These are phyloP conservation scores for Byssochlamys sp. DNA, from an alignment of 2,329 filamentous ascomycete genomes.

Conservation along the genomic window DNA sequence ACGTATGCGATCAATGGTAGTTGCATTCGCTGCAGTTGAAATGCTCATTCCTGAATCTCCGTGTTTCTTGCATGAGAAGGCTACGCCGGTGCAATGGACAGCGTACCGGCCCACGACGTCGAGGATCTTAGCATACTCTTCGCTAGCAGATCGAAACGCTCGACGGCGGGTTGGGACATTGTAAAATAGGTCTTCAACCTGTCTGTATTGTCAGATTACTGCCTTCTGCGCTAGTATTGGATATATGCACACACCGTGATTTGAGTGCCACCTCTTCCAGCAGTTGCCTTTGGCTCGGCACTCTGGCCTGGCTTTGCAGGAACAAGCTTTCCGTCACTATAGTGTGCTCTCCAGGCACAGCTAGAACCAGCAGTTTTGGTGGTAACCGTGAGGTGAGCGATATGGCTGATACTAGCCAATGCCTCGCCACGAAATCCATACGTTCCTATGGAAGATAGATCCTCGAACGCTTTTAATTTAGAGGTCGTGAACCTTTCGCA, in stretches of 20 bases:
- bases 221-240: not conserved
- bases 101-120: constrained; percentile 90
- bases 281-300: constrained; percentile 74
- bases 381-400: constrained; percentile 88
- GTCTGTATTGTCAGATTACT: constrained; percentile 1
- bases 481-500: constrained; percentile 96
- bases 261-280: constrained; percentile 81
- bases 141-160: constrained; percentile 81
- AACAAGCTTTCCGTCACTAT: constrained; percentile 69
- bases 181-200: constrained; percentile 92
- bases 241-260: constrained; percentile 56
- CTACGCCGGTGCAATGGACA: constrained; percentile 80
- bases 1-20: constrained; percentile 70
- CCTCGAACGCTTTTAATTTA: constrained; percentile 87
- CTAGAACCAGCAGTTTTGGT: constrained; percentile 83
- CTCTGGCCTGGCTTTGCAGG: constrained; percentile 80
- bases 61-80: constrained; percentile 93
- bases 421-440: constrained; percentile 98
- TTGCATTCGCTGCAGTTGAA: constrained; percentile 64
- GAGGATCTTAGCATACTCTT: constrained; percentile 96
- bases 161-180: constrained; percentile 80
- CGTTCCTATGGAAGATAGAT: constrained; percentile 77
- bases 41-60: constrained; percentile 77
- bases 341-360: constrained; percentile 83
- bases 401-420: constrained; percentile 93